phyloP scores from a whole-genome alignment of 331 rosid species.

The Rosa hybrid region DNA sequence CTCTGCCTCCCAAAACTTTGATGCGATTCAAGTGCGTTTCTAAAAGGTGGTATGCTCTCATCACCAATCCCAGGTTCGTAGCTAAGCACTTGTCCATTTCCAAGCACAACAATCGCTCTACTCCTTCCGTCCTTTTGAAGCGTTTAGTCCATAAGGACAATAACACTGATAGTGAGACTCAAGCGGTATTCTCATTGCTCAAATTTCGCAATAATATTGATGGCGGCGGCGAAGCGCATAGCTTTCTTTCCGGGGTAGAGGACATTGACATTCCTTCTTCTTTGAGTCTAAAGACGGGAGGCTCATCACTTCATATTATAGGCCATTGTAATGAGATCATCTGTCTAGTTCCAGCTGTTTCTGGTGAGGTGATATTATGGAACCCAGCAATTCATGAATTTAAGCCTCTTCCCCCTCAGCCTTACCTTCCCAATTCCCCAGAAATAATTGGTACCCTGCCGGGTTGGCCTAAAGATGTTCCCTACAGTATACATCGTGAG shows the following conservation, averaged over 20 bases:
- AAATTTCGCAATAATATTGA: neutral
- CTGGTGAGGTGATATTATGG: conserved; percentile 2
- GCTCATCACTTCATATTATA: neutral
- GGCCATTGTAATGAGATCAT: neutral
- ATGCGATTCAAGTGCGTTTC: neutral
- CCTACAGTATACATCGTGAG: too few species aligned
- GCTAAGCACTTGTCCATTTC: neutral
- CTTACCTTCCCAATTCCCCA: neutral
- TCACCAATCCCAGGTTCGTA: neutral
- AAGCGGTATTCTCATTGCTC: neutral
- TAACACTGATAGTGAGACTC: neutral
- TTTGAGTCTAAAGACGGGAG: neutral
- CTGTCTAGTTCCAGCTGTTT: neutral
- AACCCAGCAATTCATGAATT: neutral
- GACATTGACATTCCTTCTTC: neutral
- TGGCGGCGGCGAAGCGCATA: neutral
- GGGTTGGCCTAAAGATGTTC: too few species aligned
- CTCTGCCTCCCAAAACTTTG: neutral
- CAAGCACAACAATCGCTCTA: neutral
- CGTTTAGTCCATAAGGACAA: neutral
- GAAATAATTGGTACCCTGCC: too few species aligned
- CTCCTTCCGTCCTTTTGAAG: neutral
- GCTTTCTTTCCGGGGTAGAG: neutral
- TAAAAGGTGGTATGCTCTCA: neutral
- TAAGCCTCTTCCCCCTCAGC: neutral